A percentile compares a stretch with the other conserved stretches of the same genome.
These are phyloP conservation scores for Globisporangium spiculum DNA, from an alignment of 352 stramenopile genomes.

Conservation along the genomic window DNA sequence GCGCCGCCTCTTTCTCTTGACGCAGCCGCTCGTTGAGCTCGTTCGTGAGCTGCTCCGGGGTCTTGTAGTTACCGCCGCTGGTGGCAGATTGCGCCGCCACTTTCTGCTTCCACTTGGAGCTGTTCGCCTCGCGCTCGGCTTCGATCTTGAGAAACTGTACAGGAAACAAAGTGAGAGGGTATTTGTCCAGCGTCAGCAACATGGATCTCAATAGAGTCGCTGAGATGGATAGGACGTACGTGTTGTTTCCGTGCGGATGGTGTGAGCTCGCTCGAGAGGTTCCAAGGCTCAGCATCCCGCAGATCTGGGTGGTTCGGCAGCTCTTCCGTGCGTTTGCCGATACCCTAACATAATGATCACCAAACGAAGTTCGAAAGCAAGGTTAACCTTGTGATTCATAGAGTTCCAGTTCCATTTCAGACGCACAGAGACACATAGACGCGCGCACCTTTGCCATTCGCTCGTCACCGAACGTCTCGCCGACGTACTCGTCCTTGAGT, in stretches of 20 bases:
- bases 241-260: slow-evolving; percentile 42
- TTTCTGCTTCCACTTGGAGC: slow-evolving; percentile 49
- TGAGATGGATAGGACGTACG: slow-evolving; percentile 21
- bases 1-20: slow-evolving; percentile 39
- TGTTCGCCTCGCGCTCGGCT: slow-evolving; percentile 33
- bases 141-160: slow-evolving; percentile 35
- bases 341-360: slow-evolving; percentile 29
- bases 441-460: slow-evolving; percentile 47
- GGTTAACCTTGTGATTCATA: neutral
- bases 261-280: slow-evolving; percentile 55
- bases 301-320: slow-evolving; percentile 74
- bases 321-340: slow-evolving; percentile 72
- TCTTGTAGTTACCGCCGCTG: slow-evolving; percentile 36
- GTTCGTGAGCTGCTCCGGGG: slow-evolving; percentile 48
- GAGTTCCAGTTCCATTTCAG: neutral
- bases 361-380: neutral
- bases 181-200: neutral
- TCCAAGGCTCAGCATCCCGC: slow-evolving; percentile 54
- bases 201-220: neutral
- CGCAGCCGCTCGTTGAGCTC: slow-evolving; percentile 45
- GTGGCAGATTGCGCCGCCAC: slow-evolving; percentile 18
- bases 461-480: slow-evolving; percentile 65
- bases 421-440: slow-evolving; percentile 10
- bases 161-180: neutral
- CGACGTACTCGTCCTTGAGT: slow-evolving; percentile 56